Conservation (phyloP, 192 early-diverging fungal genomes). For the Backusella liffmaniae region DNA sequence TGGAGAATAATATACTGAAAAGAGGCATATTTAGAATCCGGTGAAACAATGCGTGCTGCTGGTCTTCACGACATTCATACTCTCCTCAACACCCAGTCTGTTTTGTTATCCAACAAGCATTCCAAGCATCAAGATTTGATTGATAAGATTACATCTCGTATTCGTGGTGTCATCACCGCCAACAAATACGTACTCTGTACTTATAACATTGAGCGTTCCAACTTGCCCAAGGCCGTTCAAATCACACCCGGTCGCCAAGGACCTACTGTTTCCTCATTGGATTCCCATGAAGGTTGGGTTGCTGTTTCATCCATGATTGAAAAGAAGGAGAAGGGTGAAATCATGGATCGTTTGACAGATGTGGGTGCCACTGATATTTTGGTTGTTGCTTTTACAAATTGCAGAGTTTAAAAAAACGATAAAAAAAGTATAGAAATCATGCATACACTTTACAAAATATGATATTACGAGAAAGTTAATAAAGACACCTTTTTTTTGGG, state of each 20-base stretch:
- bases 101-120: constrained; percentile 86
- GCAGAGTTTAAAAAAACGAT: constrained; percentile 57
- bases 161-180: constrained; percentile 90
- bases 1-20: not conserved
- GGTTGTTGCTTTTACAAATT: constrained; percentile 77
- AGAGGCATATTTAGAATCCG: constrained; percentile 64
- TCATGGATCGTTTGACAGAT: constrained; percentile 87
- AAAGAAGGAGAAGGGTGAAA: constrained; percentile 72
- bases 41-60: constrained; percentile 99
- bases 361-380: constrained; percentile 92
- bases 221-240: constrained; percentile 59
- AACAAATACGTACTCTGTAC: constrained; percentile 84
- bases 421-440: not conserved
- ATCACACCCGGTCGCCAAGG: constrained; percentile 95
- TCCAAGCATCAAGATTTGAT: constrained; percentile 73
- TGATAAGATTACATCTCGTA: constrained; percentile 75
- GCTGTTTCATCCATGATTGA: constrained; percentile 90
- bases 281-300: constrained; percentile 79
- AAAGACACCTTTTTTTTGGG: constrained; percentile 5
- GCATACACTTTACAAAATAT: not conserved
- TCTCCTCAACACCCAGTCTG: constrained; percentile 81
- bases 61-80: constrained; percentile 91
- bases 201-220: constrained; percentile 80
- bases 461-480: not conserved
- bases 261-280: constrained; percentile 83